Evolutionary conservation across 768 basidiomycete species (phyloP).

Genomic region (Trametes cubensis): DNA sequence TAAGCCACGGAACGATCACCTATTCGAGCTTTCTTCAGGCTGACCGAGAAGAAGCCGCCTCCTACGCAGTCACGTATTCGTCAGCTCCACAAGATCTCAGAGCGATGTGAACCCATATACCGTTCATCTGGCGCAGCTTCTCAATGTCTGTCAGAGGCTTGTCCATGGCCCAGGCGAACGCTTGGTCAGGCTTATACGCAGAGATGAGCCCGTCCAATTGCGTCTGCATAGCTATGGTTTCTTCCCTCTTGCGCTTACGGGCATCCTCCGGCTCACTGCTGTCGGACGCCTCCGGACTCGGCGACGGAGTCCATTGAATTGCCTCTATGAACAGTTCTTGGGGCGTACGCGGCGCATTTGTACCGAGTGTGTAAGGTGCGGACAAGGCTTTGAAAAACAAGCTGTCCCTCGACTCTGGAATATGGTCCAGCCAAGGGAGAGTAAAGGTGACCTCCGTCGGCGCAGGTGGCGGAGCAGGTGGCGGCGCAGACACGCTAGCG

Average conservation of each 20-base stretch:
- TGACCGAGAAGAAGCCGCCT: not conserved
- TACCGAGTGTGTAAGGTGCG: not conserved
- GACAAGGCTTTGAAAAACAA: not conserved
- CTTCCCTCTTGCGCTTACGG: not conserved
- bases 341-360: not conserved
- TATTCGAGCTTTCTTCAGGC: conserved; percentile 16
- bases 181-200: not conserved
- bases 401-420: not conserved
- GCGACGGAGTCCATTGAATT: not conserved
- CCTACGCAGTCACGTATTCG: not conserved
- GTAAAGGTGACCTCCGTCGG: no score
- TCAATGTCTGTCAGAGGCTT: not conserved
- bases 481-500: no score
- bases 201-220: not conserved
- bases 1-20: conserved; percentile 14
- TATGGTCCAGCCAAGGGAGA: no score
- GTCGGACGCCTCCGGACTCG: not conserved
- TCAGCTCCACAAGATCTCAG: not conserved
- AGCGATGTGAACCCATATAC: not conserved
- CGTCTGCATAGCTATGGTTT: not conserved
- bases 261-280: not conserved
- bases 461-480: no score
- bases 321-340: not conserved
- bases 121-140: not conserved
- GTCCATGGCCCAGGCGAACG: not conserved